Conservation (phyloP, 2,329 filamentous ascomycete species). For the Zymoseptoria brevis region DNA sequence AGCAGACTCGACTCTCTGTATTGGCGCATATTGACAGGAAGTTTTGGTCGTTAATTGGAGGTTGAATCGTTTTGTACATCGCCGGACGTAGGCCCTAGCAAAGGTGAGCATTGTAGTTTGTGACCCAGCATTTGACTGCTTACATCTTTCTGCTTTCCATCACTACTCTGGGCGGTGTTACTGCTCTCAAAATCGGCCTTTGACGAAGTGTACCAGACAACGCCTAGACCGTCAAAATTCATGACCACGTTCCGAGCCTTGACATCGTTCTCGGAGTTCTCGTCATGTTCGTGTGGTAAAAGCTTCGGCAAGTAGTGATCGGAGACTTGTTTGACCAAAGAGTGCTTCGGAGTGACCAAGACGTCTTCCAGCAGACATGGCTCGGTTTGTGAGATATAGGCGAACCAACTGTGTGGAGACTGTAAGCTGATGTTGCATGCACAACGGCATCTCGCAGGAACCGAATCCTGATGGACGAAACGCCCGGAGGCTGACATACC, state of each 20-base stretch:
- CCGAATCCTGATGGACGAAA: not conserved
- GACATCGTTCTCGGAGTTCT: slow-evolving; percentile 38
- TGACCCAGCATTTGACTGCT: not conserved
- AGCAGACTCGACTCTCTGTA: slow-evolving; percentile 42
- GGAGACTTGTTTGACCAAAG: slow-evolving; percentile 40
- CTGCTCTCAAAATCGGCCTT: slow-evolving; percentile 34
- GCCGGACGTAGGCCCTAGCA: slow-evolving; percentile 36
- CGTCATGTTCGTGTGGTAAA: slow-evolving; percentile 40
- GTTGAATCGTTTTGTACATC: slow-evolving; percentile 46
- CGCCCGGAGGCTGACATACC: slow-evolving; percentile 11
- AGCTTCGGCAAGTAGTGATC: slow-evolving; percentile 49
- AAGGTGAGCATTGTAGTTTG: not conserved
- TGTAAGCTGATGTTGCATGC: not conserved
- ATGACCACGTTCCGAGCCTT: slow-evolving; percentile 45
- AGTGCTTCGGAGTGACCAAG: slow-evolving; percentile 40
- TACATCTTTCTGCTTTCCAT: slow-evolving; percentile 25
- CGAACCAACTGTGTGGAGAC: slow-evolving; percentile 42
- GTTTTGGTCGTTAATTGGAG: slow-evolving; percentile 47
- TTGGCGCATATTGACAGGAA: slow-evolving; percentile 46
- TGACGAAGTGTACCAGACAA: slow-evolving; percentile 47
- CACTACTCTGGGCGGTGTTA: slow-evolving; percentile 19
- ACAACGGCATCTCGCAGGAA: not conserved
- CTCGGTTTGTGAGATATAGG: slow-evolving; percentile 46
- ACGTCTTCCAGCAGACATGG: slow-evolving; percentile 49
- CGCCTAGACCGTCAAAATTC: slow-evolving; percentile 50